Evolutionary conservation across 257 asterid species (phyloP).

Genomic region (Scutellaria baicalensis): DNA sequence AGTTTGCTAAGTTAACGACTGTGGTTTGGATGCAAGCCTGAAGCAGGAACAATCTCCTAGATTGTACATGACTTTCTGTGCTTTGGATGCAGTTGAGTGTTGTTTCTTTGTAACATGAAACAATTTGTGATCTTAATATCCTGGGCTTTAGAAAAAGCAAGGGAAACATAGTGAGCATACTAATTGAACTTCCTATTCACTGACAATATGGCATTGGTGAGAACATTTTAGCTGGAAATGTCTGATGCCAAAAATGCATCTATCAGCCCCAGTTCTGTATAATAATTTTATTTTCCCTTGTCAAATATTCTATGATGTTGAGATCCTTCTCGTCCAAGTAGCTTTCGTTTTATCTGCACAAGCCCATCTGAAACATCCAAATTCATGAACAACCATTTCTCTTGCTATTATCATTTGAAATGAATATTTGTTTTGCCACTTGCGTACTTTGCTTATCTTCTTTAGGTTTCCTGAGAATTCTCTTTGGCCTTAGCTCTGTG

Average conservation of each 20-base stretch:
- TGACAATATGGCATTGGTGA: background rate
- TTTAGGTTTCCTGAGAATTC: background rate
- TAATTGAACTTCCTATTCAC: background rate
- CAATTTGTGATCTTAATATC: background rate
- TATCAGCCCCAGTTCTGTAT: background rate
- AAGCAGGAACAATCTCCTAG: background rate
- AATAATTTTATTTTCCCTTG: background rate
- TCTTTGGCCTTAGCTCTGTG: background rate
- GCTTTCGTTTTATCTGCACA: background rate
- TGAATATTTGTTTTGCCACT: background rate
- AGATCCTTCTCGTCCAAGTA: conserved; percentile 2
- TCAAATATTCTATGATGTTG: background rate
- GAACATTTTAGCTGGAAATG: background rate
- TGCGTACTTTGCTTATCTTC: background rate
- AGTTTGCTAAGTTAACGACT: background rate
- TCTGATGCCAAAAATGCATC: background rate
- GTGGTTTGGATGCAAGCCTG: background rate
- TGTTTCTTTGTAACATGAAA: background rate
- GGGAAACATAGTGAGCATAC: background rate
- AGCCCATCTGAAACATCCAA: background rate
- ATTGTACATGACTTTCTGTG: background rate
- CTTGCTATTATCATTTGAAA: background rate
- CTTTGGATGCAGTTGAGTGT: background rate
- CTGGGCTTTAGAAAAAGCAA: background rate
- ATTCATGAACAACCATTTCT: background rate